Percentiles rank a stretch among this genome's conserved stretches.
Evolutionary conservation across 208 protist genomes (phyloP).

Genomic region (Naegleria gruberi): DNA sequence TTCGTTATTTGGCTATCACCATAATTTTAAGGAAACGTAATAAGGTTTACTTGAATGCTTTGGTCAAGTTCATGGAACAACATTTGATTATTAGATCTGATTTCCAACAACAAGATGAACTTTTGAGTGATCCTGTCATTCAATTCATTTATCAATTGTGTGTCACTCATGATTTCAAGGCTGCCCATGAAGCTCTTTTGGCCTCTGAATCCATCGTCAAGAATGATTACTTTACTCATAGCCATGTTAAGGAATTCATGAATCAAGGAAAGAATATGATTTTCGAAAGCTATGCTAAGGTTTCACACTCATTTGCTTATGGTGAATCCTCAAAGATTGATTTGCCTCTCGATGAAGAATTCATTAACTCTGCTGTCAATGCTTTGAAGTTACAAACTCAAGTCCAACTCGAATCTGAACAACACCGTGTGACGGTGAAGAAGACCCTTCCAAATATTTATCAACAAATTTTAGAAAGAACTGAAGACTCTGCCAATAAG

Average conservation of each 20-base stretch:
- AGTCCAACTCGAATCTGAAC: neutral
- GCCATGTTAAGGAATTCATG: neutral
- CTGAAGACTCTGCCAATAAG: neutral
- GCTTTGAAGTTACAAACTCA: neutral
- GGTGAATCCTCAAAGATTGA: neutral
- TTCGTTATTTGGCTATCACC: neutral
- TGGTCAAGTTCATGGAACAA: neutral
- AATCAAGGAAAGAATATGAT: neutral
- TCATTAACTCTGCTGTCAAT: neutral
- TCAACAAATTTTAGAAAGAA: neutral
- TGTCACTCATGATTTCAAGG: neutral
- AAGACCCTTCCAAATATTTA: neutral
- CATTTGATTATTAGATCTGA: neutral
- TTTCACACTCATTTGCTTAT: neutral
- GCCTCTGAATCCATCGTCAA: neutral
- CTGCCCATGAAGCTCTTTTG: neutral
- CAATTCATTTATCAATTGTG: conserved; percentile 3
- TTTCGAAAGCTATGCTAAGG: neutral
- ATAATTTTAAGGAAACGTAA: conserved; percentile 6
- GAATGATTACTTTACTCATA: neutral
- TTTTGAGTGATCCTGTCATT: neutral
- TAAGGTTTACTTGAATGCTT: neutral
- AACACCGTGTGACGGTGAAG: neutral
- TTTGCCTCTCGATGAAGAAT: neutral
- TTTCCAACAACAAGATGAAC: neutral